Base-by-base conservation (phyloP, 2,329 filamentous ascomycete genomes). In the Talaromyces sp. region DNA sequence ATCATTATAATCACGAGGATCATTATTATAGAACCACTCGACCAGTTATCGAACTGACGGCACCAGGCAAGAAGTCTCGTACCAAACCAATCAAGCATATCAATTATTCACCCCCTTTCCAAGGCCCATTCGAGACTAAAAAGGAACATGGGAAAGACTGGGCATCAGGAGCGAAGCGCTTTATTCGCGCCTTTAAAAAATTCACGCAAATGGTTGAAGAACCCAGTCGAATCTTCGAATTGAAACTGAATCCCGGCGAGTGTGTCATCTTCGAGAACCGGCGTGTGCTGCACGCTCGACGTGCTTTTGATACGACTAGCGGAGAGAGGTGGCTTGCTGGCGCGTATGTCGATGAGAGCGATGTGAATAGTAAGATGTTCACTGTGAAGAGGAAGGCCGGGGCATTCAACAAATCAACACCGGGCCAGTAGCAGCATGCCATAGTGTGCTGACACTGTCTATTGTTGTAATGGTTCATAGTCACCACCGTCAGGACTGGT, bases 191-290 rank as follows among this genome's bases (percentile, higher is more conserved):
- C 74, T 75, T 85, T 54, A 62, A 70, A 1, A 81, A 82, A 2
- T 91, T 96, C 67, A 81, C 86, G 54, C 61, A 71, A 0, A 65
- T 83, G 0, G 74, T 94, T 26, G 86, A 90, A 64, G 70, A 79
- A 0, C 75, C 81, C 0, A 70, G 77, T 3, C 84, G 84, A 62
- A 74, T 91, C 57, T 88, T 88, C 69, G 82, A 93, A 77, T 80
- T 88, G 61, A 88, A 88, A 74, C 79, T 97, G 73, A 79, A 85
- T 58, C 86, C 89, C 3, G 94, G 93, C 3, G 90, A 96, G 69
- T 96, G 91, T 70, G 92, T 92, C 12, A 82, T 99, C n/a, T 97
- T 99, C 70, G 88, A 96, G 72, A 97, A 97, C 70, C 77, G 86
- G 61, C 82, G 93, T 19, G 81, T 96, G n/a, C 74, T 96, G 70